Conservation (phyloP, 1,284 basidiomycete species). For the Cutaneotrichosporon sp. region DNA sequence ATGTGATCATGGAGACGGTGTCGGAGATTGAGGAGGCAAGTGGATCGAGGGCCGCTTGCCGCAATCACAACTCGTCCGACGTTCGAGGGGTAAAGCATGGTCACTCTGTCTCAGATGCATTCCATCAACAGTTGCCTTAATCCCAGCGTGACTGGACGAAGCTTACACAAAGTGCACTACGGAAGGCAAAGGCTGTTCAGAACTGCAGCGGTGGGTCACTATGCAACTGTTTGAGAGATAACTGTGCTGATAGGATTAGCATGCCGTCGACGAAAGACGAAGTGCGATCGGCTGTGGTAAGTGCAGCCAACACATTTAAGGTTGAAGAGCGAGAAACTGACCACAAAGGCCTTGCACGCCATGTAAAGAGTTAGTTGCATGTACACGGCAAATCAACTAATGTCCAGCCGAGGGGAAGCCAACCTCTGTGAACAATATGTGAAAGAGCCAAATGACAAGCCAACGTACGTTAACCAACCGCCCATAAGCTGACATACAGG, state of each 20-base stretch:
- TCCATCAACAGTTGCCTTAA: no score
- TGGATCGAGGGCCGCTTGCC: no score
- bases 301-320: not conserved
- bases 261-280: conserved; percentile 19
- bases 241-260: conserved; percentile 6
- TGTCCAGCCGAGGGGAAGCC: conserved; percentile 16
- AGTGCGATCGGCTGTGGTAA: conserved; percentile 17
- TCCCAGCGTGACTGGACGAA: no score
- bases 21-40: no score
- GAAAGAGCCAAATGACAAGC: conserved; percentile 18
- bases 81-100: no score
- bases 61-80: no score
- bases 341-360: conserved; percentile 15
- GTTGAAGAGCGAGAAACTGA: not conserved
- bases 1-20: not conserved
- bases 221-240: no score
- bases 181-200: conserved; percentile 18
- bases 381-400: not conserved
- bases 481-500: conserved; percentile 11
- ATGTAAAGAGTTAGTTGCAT: conserved; percentile 13
- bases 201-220: conserved; percentile 19
- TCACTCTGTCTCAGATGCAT: no score
- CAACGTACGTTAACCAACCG: conserved; percentile 13
- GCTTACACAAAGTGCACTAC: conserved; percentile 9
- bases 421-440: conserved; percentile 20